A percentile compares a stretch with the other conserved stretches of the same genome.
These are phyloP conservation scores for Acorus calamus DNA, from an alignment of 106 monocot genomes.

Conservation along the genomic window DNA sequence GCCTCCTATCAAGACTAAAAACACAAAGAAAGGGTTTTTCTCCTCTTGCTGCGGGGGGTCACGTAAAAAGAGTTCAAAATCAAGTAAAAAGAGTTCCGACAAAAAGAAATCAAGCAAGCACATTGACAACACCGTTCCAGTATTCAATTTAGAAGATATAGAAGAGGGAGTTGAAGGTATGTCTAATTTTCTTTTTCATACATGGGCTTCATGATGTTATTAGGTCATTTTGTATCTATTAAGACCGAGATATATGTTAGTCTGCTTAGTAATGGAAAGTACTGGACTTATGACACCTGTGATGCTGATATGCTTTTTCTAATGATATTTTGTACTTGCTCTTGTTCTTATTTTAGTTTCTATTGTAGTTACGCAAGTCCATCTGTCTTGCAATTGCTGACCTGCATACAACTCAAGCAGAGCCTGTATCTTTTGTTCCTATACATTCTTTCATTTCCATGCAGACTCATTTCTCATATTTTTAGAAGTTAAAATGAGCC, in stretches of 20 bases:
- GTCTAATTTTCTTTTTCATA: too few species aligned
- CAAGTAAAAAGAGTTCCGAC: conserved; percentile 48
- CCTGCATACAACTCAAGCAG: too few species aligned
- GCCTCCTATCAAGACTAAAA: conserved; percentile 38
- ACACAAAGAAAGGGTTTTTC: conserved; percentile 21
- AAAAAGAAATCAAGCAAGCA: conserved; percentile 73
- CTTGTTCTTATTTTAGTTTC: background rate
- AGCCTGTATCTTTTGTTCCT: too few species aligned
- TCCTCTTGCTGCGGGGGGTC: conserved; percentile 62
- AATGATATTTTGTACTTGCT: too few species aligned
- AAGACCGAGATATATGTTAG: too few species aligned
- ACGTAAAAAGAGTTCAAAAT: conserved; percentile 57
- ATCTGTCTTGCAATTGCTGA: background rate
- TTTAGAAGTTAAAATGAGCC: too few species aligned
- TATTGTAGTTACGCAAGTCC: background rate
- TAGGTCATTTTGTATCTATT: too few species aligned
- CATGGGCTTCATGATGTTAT: too few species aligned
- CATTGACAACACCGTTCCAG: conserved; percentile 61
- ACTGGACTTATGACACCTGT: too few species aligned
- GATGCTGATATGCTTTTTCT: background rate
- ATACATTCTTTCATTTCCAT: too few species aligned
- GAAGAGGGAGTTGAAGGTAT: conserved; percentile 92
- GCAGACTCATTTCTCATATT: too few species aligned
- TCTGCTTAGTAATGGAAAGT: too few species aligned
- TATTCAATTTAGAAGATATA: conserved; percentile 88